Evolutionary conservation across 176 grass and related monocot genomes (phyloP).

Genomic region (Stipa capillata): DNA sequence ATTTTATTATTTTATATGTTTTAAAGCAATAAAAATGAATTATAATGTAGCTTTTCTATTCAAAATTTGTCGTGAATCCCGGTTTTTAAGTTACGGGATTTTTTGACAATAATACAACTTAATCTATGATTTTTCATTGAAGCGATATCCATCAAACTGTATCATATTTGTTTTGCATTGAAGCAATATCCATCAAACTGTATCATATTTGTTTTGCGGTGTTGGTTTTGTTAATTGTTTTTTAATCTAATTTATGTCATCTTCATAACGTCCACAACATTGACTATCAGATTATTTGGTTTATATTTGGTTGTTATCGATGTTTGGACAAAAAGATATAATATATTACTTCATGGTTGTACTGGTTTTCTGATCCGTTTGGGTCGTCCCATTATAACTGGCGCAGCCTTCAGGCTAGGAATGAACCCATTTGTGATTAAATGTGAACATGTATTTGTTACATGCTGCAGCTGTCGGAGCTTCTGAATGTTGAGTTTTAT

Average conservation of each 20-base stretch:
- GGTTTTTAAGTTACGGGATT: too few species aligned
- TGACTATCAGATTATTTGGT: neutral
- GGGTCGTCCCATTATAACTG: neutral
- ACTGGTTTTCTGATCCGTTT: neutral
- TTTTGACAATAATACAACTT: neutral
- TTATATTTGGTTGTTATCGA: neutral
- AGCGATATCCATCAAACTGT: neutral
- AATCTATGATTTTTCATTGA: neutral
- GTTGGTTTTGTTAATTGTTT: neutral
- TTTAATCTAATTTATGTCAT: neutral
- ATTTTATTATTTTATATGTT: neutral
- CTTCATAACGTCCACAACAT: neutral
- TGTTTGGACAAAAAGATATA: neutral
- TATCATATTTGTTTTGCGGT: constrained; percentile 1
- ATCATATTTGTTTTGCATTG: neutral
- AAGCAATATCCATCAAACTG: neutral
- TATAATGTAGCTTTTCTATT: neutral
- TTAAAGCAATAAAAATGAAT: neutral
- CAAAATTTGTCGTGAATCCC: neutral
- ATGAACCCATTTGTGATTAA: neutral
- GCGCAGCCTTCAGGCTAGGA: neutral
- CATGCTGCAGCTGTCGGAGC: constrained; percentile 75
- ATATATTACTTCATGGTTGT: constrained; percentile 11
- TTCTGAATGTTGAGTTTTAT: constrained; percentile 90
- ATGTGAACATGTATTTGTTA: neutral